These are phyloP conservation scores for Fraxinus paxiana DNA, from an alignment of 305 asterid genomes.

Conservation along the genomic window DNA sequence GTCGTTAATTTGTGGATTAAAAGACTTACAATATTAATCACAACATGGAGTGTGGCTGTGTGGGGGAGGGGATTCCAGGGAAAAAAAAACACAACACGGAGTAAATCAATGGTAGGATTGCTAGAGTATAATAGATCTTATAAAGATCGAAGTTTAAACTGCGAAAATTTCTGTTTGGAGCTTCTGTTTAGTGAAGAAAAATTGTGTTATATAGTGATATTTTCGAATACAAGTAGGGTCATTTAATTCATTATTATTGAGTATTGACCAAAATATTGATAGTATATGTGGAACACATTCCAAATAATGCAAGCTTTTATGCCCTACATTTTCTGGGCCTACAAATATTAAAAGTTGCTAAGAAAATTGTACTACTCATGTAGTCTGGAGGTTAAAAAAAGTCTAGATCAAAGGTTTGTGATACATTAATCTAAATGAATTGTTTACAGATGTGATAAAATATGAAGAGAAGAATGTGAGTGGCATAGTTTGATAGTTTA, in stretches of 20 bases:
- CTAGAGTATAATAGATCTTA: neutral
- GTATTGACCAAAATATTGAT: neutral
- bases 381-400: neutral
- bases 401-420: neutral
- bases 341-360: neutral
- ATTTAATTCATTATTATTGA: neutral
- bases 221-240: neutral
- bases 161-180: neutral
- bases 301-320: neutral
- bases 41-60: neutral
- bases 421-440: neutral
- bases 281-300: neutral
- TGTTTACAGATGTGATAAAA: neutral
- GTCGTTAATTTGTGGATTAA: neutral
- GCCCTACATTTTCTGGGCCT: neutral
- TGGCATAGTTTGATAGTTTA: conserved; percentile 8
- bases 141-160: neutral
- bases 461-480: neutral
- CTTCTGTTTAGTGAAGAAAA: neutral
- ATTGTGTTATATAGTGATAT: neutral
- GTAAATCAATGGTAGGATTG: neutral
- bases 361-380: neutral
- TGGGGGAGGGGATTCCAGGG: neutral
- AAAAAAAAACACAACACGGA: neutral
- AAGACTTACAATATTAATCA: neutral